Conservation (phyloP, 805 yeast genomes). For the Scheffersomyces lignosus region DNA sequence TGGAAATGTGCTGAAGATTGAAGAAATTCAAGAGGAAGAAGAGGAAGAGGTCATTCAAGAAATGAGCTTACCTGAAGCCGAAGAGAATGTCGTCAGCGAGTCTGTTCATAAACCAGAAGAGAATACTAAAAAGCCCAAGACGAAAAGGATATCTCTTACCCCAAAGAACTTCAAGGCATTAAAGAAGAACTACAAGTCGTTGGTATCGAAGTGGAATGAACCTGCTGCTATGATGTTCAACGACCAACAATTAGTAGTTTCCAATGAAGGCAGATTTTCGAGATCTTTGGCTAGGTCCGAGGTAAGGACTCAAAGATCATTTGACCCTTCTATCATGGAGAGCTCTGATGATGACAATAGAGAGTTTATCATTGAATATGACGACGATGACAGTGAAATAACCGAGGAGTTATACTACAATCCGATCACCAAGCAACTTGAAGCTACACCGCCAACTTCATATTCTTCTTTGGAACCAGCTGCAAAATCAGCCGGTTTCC, state of each 20-base stretch:
- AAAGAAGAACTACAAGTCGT: constrained; percentile 20
- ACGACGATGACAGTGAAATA: constrained; percentile 22
- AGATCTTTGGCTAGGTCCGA: not conserved
- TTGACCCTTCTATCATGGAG: constrained; percentile 5
- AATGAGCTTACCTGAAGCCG: constrained; percentile 1
- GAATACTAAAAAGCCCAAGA: not conserved
- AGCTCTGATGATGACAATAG: constrained; percentile 10
- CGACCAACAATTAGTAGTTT: not conserved
- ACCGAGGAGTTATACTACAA: constrained; percentile 31
- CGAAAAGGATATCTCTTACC: not conserved
- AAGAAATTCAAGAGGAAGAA: constrained; percentile 5
- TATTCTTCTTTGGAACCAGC: constrained; percentile 5
- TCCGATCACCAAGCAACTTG: constrained; percentile 33
- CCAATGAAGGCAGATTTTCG: not conserved
- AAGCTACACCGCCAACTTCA: constrained; percentile 23
- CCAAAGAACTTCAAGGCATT: constrained; percentile 6
- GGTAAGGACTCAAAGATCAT: not conserved
- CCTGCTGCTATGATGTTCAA: constrained; percentile 15
- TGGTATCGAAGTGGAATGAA: constrained; percentile 33
- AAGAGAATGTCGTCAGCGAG: too few relatives aligned
- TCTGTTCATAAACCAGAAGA: too few relatives aligned
- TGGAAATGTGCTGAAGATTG: constrained; percentile 2
- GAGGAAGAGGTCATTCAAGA: constrained; percentile 1
- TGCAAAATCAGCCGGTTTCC: not conserved
- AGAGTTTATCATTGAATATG: constrained; percentile 31